Evolutionary conservation across 2,329 filamentous ascomycete genomes (phyloP).

Genomic region (Venturia carpophila): DNA sequence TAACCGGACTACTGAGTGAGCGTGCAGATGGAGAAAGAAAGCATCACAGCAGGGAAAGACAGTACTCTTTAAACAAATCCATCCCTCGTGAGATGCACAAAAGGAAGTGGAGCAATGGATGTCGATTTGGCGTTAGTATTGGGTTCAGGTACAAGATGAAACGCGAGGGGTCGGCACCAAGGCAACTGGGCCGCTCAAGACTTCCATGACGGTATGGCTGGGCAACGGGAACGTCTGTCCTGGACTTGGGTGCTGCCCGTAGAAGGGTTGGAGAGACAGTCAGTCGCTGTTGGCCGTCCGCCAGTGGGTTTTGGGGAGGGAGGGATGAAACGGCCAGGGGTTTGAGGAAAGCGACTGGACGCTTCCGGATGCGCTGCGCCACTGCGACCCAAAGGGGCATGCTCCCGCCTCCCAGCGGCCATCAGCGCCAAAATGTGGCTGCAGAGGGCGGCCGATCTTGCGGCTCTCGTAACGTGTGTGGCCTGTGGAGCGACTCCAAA

Average conservation of each 20-base stretch:
- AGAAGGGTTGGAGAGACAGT: neutral
- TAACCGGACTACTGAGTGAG: neutral
- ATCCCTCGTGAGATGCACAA: conserved; percentile 2
- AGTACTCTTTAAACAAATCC: conserved; percentile 1
- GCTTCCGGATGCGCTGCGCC: neutral
- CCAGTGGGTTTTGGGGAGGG: neutral
- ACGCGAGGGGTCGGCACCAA: neutral
- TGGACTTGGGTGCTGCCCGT: neutral
- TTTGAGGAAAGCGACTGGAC: neutral
- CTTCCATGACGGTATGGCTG: neutral
- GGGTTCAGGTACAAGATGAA: neutral
- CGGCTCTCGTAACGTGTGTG: neutral
- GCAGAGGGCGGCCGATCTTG: neutral
- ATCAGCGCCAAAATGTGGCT: neutral
- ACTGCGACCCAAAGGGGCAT: neutral
- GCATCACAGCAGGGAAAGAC: neutral
- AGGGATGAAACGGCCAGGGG: neutral
- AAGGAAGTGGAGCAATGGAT: conserved; percentile 5
- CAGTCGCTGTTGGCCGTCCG: neutral
- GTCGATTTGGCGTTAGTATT: neutral
- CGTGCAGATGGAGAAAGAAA: neutral
- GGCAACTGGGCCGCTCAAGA: neutral
- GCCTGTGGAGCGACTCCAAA: neutral
- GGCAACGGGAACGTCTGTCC: neutral
- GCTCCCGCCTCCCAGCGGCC: neutral